phyloP scores from a whole-genome alignment of 257 asterid genomes.

The Misopates orontium region DNA sequence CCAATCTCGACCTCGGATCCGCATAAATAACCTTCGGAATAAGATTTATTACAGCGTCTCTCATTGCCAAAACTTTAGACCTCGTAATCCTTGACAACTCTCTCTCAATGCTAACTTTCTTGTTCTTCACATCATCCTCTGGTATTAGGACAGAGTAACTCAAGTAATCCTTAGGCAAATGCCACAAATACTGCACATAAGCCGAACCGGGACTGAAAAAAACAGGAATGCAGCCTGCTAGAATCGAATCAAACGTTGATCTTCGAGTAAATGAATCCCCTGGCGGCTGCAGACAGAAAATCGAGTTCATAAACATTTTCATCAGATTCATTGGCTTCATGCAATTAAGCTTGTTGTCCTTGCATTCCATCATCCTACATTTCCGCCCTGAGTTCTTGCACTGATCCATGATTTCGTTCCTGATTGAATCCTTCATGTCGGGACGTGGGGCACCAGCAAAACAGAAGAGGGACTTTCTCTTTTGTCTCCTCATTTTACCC shows the following conservation, averaged over 20 bases:
- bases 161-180: constrained; percentile 50
- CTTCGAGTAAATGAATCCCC: constrained; percentile 85
- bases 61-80: constrained; percentile 53
- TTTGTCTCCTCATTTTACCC: constrained; percentile 47
- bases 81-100: constrained; percentile 48
- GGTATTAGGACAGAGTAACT: constrained; percentile 70
- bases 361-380: constrained; percentile 65
- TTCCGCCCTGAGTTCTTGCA: constrained; percentile 38
- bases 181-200: constrained; percentile 85
- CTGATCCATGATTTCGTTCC: constrained; percentile 69
- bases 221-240: constrained; percentile 89
- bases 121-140: constrained; percentile 56
- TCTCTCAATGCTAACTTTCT: constrained; percentile 50
- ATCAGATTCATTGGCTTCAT: constrained; percentile 59
- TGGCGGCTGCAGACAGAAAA: constrained; percentile 78
- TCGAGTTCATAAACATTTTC: constrained; percentile 55
- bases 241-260: constrained; percentile 75
- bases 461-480: constrained; percentile 46
- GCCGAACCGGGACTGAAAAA: constrained; percentile 78
- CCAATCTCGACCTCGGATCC: constrained; percentile 54
- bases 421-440: constrained; percentile 49
- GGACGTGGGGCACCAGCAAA: constrained; percentile 86
- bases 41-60: constrained; percentile 67
- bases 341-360: constrained; percentile 49
- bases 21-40: constrained; percentile 74